Conservation (phyloP, 768 basidiomycete genomes). For the Lyophyllum shimeji region DNA sequence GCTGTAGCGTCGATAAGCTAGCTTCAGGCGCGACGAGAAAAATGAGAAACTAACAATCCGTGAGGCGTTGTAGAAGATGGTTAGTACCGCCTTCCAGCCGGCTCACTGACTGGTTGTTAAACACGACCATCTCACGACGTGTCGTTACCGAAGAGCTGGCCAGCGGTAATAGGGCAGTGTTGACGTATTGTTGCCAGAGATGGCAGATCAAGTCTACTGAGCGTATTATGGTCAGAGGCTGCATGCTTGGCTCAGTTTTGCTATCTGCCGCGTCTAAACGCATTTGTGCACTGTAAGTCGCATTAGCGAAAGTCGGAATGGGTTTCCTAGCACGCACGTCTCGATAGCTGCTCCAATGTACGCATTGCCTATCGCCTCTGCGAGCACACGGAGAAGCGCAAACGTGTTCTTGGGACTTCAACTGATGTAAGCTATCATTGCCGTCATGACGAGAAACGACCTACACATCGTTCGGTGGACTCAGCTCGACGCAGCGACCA, state of each 20-base stretch:
- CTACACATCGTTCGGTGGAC: slow-evolving; percentile 79
- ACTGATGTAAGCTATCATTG: background rate
- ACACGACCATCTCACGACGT: slow-evolving; percentile 89
- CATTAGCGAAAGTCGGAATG: slow-evolving; percentile 4
- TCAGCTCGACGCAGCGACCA: slow-evolving; percentile 91
- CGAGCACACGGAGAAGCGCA: slow-evolving; percentile 76
- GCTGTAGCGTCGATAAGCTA: slow-evolving; percentile 36
- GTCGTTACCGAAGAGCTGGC: slow-evolving; percentile 83
- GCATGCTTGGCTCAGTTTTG: slow-evolving; percentile 79
- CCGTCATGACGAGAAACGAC: slow-evolving; percentile 26
- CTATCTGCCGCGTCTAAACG: slow-evolving; percentile 72
- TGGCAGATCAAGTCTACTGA: slow-evolving; percentile 87
- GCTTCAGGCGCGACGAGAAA: slow-evolving; percentile 1
- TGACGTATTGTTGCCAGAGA: slow-evolving; percentile 96
- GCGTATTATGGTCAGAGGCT: slow-evolving; percentile 62
- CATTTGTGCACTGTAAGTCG: slow-evolving; percentile 56
- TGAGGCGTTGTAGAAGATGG: slow-evolving; percentile 71
- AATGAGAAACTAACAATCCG: slow-evolving; percentile 63
- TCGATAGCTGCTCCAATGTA: slow-evolving; percentile 93
- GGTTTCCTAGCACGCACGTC: slow-evolving; percentile 57
- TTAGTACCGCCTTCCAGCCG: slow-evolving; percentile 85
- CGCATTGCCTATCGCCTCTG: slow-evolving; percentile 78
- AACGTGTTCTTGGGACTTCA: slow-evolving; percentile 86
- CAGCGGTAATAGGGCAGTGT: slow-evolving; percentile 85
- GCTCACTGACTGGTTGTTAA: slow-evolving; percentile 85